A percentile compares a stretch with the other conserved stretches of the same genome.
phyloP scores from a whole-genome alignment of 169 alveolate species.

The Cyclospora cayetanensis region DNA sequence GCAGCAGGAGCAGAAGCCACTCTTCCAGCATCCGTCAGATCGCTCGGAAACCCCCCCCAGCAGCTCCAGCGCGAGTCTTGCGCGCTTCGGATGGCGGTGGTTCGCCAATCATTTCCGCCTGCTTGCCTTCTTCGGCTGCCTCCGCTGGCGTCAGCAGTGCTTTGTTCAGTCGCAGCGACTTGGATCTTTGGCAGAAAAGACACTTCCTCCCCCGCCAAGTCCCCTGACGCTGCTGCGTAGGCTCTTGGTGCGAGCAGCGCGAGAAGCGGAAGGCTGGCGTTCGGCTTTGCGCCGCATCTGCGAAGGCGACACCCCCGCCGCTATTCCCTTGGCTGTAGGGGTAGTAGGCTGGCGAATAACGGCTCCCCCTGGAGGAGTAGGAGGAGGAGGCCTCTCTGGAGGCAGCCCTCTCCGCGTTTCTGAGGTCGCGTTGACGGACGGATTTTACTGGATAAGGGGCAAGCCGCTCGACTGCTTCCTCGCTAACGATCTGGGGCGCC shows the following conservation, averaged over 20 bases:
- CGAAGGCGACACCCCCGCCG: conserved; percentile 3
- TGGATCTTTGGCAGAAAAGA: no score
- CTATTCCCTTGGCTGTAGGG: neutral
- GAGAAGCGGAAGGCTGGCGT: conserved; percentile 33
- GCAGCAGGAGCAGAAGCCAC: conserved; percentile 4
- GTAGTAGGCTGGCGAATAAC: neutral
- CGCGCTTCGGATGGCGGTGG: neutral
- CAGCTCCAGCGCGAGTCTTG: neutral
- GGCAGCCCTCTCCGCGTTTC: neutral
- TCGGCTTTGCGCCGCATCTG: neutral
- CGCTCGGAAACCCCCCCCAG: neutral
- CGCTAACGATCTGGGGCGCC: neutral
- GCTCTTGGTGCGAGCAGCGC: conserved; percentile 31
- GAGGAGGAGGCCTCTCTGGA: neutral
- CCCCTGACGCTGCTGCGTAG: neutral
- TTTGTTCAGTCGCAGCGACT: neutral
- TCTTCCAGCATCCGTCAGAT: neutral
- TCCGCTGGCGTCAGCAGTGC: neutral
- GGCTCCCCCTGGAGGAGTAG: neutral
- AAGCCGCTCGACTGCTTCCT: neutral
- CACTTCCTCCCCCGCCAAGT: neutral
- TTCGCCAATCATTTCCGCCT: neutral
- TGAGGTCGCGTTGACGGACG: neutral
- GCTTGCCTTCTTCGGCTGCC: neutral
- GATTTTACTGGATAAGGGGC: neutral